Percentiles rank a stretch among this genome's conserved stretches.
Conservation (phyloP, 2,329 filamentous ascomycete genomes). For the Aspergillus tamarii region DNA sequence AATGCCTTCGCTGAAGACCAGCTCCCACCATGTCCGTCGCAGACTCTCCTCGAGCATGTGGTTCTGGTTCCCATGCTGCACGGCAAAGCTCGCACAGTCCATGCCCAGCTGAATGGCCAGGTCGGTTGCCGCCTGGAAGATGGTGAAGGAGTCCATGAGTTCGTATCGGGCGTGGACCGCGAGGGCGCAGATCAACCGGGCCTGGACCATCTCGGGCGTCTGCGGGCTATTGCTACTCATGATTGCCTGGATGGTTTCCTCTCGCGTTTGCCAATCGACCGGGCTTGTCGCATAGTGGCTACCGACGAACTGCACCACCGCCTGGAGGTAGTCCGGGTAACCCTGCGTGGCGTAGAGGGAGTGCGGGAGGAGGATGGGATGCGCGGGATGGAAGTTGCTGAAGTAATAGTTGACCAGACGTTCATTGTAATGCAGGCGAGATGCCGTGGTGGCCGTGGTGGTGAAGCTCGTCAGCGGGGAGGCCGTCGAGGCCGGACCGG, state of each 20-base stretch:
- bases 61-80: background rate
- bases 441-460: background rate
- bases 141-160: background rate
- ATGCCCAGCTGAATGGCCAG: constrained; percentile 3
- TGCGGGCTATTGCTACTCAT: background rate
- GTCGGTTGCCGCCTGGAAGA: constrained; percentile 2
- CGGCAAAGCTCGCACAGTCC: constrained; percentile 1
- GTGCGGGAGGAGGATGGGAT: constrained; percentile 1
- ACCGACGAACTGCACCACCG: constrained; percentile 1
- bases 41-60: constrained; percentile 3
- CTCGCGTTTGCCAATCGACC: background rate
- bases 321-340: background rate
- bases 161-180: background rate
- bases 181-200: background rate
- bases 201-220: constrained; percentile 3
- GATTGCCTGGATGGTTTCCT: background rate
- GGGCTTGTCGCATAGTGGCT: background rate
- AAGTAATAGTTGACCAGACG: constrained; percentile 6
- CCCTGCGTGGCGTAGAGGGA: background rate
- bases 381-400: constrained; percentile 2
- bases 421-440: constrained; percentile 1
- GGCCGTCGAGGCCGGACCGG: background rate
- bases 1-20: constrained; percentile 1
- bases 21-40: constrained; percentile 9
- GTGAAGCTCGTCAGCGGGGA: background rate